phyloP scores from a whole-genome alignment of 768 basidiomycete genomes.

The Pisolithus orientalis region DNA sequence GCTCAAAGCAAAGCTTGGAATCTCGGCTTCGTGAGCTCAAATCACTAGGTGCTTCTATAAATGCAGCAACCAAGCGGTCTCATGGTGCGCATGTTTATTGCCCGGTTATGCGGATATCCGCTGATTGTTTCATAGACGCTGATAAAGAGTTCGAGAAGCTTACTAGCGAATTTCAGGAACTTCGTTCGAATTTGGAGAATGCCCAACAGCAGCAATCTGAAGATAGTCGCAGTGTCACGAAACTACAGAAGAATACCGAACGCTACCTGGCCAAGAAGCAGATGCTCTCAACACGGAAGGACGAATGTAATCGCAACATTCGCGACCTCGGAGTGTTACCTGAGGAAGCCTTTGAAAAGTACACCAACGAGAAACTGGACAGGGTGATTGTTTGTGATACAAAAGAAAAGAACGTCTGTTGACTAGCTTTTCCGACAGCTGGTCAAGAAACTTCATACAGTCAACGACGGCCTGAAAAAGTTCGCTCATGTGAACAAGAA shows the following conservation, averaged over 20 bases:
- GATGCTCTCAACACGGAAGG: slow-evolving; percentile 76
- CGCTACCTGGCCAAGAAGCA: slow-evolving; percentile 90
- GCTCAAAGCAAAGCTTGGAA: slow-evolving; percentile 63
- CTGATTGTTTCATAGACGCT: slow-evolving; percentile 37
- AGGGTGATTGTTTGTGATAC: slow-evolving; percentile 39
- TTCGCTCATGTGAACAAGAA: slow-evolving; percentile 99
- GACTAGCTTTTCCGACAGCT: slow-evolving; percentile 45
- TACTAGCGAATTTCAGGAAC: slow-evolving; percentile 57
- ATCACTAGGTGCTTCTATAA: slow-evolving; percentile 59
- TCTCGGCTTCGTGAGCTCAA: slow-evolving; percentile 63
- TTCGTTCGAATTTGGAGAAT: slow-evolving; percentile 60
- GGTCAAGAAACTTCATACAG: slow-evolving; percentile 84
- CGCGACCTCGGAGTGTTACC: slow-evolving; percentile 94
- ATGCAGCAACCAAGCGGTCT: slow-evolving; percentile 53
- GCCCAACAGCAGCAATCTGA: slow-evolving; percentile 80
- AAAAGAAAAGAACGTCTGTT: background rate
- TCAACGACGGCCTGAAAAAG: slow-evolving; percentile 91
- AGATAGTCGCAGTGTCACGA: slow-evolving; percentile 80
- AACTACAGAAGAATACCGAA: slow-evolving; percentile 92
- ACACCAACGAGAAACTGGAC: slow-evolving; percentile 83
- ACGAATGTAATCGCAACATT: slow-evolving; percentile 93
- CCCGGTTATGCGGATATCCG: background rate
- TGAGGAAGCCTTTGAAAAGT: slow-evolving; percentile 96
- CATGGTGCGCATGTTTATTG: slow-evolving; percentile 37
- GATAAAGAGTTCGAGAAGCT: slow-evolving; percentile 70